These are phyloP conservation scores for Rhizophlyctis rosea DNA, from an alignment of 192 early-diverging fungal genomes.

Conservation along the genomic window DNA sequence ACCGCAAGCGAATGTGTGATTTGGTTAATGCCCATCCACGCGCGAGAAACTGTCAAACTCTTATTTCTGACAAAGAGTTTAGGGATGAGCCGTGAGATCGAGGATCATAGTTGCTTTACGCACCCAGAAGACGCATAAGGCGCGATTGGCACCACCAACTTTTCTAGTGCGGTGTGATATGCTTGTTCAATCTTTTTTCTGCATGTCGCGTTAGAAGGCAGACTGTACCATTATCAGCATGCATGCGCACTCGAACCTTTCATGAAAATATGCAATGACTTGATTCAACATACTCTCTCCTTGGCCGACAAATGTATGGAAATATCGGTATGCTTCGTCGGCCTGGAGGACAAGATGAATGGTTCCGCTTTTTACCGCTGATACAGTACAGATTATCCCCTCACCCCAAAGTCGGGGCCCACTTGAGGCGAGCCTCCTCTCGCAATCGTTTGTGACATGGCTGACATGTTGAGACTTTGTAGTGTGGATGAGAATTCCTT, in stretches of 20 bases:
- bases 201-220: no score
- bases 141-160: not conserved
- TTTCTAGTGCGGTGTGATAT: not conserved
- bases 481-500: no score
- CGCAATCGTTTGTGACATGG: no score
- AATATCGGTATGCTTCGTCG: slow-evolving; percentile 1
- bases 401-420: no score
- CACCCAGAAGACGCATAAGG: not conserved
- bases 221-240: no score
- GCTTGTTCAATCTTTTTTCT: not conserved
- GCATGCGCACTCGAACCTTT: no score
- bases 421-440: no score
- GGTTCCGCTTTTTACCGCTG: no score
- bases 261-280: slow-evolving; percentile 10
- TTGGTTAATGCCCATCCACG: slow-evolving; percentile 12
- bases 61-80: not conserved
- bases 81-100: not conserved
- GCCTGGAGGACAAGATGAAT: no score
- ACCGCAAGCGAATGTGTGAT: slow-evolving; percentile 1
- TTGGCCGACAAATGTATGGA: slow-evolving; percentile 7
- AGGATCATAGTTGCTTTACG: not conserved
- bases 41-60: not conserved
- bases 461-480: no score
- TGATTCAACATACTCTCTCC: not conserved
- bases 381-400: no score